Evolutionary conservation across 2,329 filamentous ascomycete genomes (phyloP), one percentile per base, ranked within the genome.

Genomic region (Fusarium nelsonii): DNA sequence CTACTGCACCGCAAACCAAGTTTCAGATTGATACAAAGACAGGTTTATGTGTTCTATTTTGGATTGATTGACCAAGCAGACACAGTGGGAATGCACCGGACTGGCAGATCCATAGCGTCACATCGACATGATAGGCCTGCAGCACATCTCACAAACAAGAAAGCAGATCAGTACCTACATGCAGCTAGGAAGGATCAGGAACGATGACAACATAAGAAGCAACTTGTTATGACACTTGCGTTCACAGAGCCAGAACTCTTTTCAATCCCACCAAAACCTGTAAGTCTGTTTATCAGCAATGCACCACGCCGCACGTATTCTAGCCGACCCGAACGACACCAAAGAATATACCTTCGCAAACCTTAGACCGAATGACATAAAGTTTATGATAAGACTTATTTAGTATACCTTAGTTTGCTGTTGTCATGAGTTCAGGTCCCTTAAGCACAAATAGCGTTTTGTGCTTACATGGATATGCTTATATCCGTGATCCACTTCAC

Each of bases 61-160:
- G 32, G 11, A 52, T 4, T 30, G 23, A 51, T 50, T 58, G 59
- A 53, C 65, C 65, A 65, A 69, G 40, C 26, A 66, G 56, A 58
- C 39, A 36, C 30, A 48, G 16, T 39, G 16, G 23, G 23, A 41
- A 58, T 58, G 54, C 50, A 49, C 55, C 55, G 40, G 44, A 23
- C 34, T 59, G 40, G 60, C 39, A 52, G 32, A 43, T 43, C 44
- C 60, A 59, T 70, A 71, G 58, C 66, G 69, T 73, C 69, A 73
- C 61, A 70, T 66, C 54, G 58, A 54, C 55, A 56, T 68, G 66
- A 73, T 70, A 70, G 67, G 71, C 41, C 53, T 58, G n/a, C 57
- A 44, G 52, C 37, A 36, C 34, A 50, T 43, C 46, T 53, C 48
- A 23, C 52, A 67, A 70, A 44, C 66, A 69, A 63, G 61, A 50